phyloP scores from a whole-genome alignment of 2,329 filamentous ascomycete genomes.

The Cladophialophora yegresii region DNA sequence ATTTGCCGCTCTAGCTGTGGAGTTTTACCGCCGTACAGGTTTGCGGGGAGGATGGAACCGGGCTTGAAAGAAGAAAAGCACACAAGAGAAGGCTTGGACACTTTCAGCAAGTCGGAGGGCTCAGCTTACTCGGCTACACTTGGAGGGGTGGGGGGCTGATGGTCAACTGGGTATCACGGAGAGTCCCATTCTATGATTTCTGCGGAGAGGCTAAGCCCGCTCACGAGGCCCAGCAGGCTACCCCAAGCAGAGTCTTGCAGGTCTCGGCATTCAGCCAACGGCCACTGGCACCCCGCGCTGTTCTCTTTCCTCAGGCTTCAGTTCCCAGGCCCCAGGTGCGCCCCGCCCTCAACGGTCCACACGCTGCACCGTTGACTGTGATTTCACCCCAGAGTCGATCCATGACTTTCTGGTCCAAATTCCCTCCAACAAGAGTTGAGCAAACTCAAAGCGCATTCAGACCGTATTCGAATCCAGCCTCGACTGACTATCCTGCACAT shows the following conservation, averaged over 20 bases:
- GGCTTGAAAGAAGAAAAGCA: conserved; percentile 12
- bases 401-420: conserved; percentile 13
- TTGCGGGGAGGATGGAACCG: conserved; percentile 27
- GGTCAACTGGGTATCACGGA: neutral
- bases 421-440: neutral
- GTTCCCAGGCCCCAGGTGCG: conserved; percentile 1
- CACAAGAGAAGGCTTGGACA: neutral
- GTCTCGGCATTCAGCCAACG: conserved; percentile 16
- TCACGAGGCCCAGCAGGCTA: conserved; percentile 1
- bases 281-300: conserved; percentile 13
- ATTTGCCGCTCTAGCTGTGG: conserved; percentile 14
- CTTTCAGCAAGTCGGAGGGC: neutral
- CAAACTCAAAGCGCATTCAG: conserved; percentile 9
- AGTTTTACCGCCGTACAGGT: conserved; percentile 2
- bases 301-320: conserved; percentile 11
- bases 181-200: neutral
- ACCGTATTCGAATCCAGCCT: conserved; percentile 6
- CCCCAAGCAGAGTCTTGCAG: conserved; percentile 1
- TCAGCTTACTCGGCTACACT: neutral
- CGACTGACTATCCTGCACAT: neutral
- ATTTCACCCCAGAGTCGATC: conserved; percentile 1
- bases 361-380: neutral
- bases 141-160: neutral
- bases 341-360: neutral
- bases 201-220: neutral